phyloP scores from a whole-genome alignment of 1,139 yeast species.

The Meyerozyma guilliermondii region DNA sequence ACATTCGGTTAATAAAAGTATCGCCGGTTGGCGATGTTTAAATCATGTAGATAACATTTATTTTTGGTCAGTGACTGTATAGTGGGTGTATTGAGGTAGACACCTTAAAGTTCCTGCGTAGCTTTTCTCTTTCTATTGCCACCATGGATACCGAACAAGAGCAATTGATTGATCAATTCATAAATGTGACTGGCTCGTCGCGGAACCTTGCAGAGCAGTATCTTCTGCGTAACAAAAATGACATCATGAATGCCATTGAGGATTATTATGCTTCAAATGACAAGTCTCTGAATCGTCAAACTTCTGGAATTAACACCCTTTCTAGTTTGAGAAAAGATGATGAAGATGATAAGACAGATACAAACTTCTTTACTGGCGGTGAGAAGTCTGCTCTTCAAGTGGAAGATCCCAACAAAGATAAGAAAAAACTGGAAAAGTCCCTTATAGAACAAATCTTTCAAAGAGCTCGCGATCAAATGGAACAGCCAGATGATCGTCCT shows the following conservation, averaged over 20 bases:
- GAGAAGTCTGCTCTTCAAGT: conserved; percentile 93
- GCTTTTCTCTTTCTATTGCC: not conserved
- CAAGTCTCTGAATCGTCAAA: not conserved
- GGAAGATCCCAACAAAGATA: conserved; percentile 73
- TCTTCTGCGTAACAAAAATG: conserved; percentile 33
- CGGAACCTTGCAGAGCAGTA: conserved; percentile 39
- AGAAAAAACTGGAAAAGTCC: conserved; percentile 36
- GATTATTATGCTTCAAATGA: conserved; percentile 31
- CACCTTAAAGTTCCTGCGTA: not conserved
- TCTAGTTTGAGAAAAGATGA: conserved; percentile 51
- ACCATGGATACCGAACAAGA: conserved; percentile 20
- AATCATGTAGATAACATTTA: not conserved
- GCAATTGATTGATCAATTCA: conserved; percentile 47
- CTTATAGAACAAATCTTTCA: conserved; percentile 43
- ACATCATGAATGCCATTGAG: conserved; percentile 38
- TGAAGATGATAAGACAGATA: conserved; percentile 61
- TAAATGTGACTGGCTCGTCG: conserved; percentile 35
- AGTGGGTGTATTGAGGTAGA: too few species aligned
- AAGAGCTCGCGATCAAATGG: conserved; percentile 40
- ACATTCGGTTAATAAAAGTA: conserved; percentile 8
- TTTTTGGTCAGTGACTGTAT: not conserved
- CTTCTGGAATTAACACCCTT: conserved; percentile 37
- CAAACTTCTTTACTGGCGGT: conserved; percentile 89
- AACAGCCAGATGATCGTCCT: conserved; percentile 40
- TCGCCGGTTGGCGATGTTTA: not conserved